A percentile compares a stretch with the other conserved stretches of the same genome.
Evolutionary conservation across 306 rosid species (phyloP).

Genomic region (Abrus precatorius): DNA sequence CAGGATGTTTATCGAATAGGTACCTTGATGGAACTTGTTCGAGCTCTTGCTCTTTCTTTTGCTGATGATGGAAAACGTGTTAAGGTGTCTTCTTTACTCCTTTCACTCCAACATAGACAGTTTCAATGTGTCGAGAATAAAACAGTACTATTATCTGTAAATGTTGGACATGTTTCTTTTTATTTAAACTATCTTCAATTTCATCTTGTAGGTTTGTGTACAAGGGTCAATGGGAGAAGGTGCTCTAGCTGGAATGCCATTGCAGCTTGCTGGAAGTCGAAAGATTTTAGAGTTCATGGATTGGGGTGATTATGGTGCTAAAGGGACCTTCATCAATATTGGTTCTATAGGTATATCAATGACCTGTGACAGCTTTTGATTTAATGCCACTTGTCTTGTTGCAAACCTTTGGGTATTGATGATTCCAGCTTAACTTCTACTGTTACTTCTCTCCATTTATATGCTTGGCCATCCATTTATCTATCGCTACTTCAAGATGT

Average conservation of each 20-base stretch:
- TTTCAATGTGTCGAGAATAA: conserved; percentile 30
- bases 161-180: conserved; percentile 1
- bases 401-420: conserved; percentile 35
- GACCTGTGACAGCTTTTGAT: conserved; percentile 28
- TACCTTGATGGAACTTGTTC: conserved; percentile 88
- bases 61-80: conserved; percentile 94
- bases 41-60: conserved; percentile 88
- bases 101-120: conserved; percentile 37
- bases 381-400: conserved; percentile 31
- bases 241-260: conserved; percentile 96
- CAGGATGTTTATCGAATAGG: conserved; percentile 99
- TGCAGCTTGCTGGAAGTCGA: conserved; percentile 95
- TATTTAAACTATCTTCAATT: conserved; percentile 37
- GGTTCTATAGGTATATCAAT: conserved; percentile 84
- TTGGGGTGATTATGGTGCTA: conserved; percentile 96
- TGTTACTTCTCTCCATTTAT: conserved; percentile 20
- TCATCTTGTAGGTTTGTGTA: conserved; percentile 81
- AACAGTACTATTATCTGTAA: conserved; percentile 27
- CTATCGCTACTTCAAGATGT: background rate
- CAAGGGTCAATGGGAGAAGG: conserved; percentile 99
- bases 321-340: conserved; percentile 84
- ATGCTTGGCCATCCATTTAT: conserved; percentile 36
- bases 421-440: conserved; percentile 31
- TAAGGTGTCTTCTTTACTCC: conserved; percentile 65
- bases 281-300: conserved; percentile 94